A percentile compares a stretch with the other conserved stretches of the same genome.
These are phyloP conservation scores for Chaetoscypha palmicola DNA, from an alignment of 2,329 filamentous ascomycete genomes.

Conservation along the genomic window DNA sequence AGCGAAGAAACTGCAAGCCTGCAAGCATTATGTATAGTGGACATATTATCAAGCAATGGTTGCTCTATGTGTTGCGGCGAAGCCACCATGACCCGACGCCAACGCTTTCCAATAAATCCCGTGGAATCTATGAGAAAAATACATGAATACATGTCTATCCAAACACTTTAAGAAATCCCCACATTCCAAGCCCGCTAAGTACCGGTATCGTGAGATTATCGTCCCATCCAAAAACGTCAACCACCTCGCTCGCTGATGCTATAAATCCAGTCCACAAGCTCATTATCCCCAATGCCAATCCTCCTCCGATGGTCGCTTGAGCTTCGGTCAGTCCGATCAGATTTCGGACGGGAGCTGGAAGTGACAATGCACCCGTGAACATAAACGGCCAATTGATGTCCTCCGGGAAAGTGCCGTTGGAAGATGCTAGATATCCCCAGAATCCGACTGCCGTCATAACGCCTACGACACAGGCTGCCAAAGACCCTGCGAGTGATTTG, in stretches of 20 bases:
- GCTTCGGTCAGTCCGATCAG: constrained; percentile 53
- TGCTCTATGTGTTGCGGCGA: not conserved
- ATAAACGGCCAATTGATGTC: constrained; percentile 68
- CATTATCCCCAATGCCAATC: constrained; percentile 69
- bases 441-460: constrained; percentile 78
- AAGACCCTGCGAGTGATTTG: constrained; percentile 84
- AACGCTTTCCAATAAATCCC: not conserved
- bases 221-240: constrained; percentile 90
- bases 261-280: constrained; percentile 83
- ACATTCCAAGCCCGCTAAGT: constrained; percentile 80
- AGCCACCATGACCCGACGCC: not conserved
- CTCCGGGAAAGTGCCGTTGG: constrained; percentile 57
- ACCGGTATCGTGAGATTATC: constrained; percentile 97
- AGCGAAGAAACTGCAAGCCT: constrained; percentile 17
- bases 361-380: constrained; percentile 68
- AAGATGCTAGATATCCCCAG: constrained; percentile 78
- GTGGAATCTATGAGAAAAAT: not conserved
- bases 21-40: constrained; percentile 5
- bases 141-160: constrained; percentile 35
- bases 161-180: constrained; percentile 86
- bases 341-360: constrained; percentile 55
- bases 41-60: constrained; percentile 9
- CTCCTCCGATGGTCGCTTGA: constrained; percentile 59
- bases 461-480: constrained; percentile 77
- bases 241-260: constrained; percentile 80